These are phyloP conservation scores for Leishmania braziliensis DNA, from an alignment of 208 protist species.

Conservation along the genomic window DNA sequence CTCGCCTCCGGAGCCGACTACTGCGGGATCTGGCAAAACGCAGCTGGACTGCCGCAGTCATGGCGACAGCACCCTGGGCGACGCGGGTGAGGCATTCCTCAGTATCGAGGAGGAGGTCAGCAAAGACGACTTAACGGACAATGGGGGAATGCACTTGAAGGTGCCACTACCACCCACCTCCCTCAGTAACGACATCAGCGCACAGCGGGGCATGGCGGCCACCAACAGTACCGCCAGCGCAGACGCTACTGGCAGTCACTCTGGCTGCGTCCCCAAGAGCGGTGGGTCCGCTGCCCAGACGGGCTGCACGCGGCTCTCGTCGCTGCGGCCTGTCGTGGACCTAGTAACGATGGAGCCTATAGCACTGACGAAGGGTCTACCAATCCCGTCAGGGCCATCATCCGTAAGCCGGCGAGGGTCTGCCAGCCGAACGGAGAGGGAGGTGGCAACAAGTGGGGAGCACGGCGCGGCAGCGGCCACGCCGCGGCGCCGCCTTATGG, in stretches of 20 bases:
- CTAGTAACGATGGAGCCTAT: slow-evolving; percentile 13
- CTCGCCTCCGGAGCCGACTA: background rate
- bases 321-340: slow-evolving; percentile 2
- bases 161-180: slow-evolving; percentile 28
- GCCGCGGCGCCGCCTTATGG: slow-evolving; percentile 32
- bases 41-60: background rate
- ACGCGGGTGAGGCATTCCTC: background rate
- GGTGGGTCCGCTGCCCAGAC: background rate
- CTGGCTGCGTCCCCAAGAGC: background rate
- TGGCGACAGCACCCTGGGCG: background rate
- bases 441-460: background rate
- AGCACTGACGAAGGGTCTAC: slow-evolving; percentile 2
- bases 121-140: background rate
- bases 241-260: background rate
- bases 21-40: background rate
- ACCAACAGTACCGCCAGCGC: background rate
- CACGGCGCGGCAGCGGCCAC: background rate
- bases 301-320: background rate
- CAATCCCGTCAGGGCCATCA: background rate
- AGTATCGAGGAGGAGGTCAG: background rate
- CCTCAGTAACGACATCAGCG: background rate
- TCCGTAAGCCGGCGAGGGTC: background rate
- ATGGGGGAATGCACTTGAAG: slow-evolving; percentile 5
- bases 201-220: background rate
- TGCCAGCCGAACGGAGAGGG: background rate